Evolutionary conservation across 2,329 filamentous ascomycete genomes (phyloP), one percentile per base, ranked within the genome.

Genomic region (Falciphora oryzae): DNA sequence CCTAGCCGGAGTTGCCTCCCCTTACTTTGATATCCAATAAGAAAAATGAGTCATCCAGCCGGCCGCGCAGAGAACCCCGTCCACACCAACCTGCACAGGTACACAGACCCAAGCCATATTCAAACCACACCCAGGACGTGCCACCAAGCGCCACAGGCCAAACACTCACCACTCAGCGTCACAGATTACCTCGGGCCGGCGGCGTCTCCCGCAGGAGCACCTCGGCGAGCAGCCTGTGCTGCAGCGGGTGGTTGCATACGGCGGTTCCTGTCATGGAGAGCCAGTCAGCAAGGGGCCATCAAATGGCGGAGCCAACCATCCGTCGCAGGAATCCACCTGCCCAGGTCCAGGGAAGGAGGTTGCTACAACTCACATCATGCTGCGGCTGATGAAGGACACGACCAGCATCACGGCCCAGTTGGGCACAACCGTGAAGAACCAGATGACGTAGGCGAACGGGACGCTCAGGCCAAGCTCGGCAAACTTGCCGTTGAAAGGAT

Each of bases 321-420:
- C 8, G 16, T 44, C 4, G 18, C 10, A 11, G 5, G 35, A 16
- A 44, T 25, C 60, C 53, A 11, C 11, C 29, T 6, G 29, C 29
- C 29, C 14, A 14, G 32, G 32, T 27, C 11, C 11, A 50, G 38
- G 13, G 22, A 27, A 25, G 8, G 7, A 32, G 22, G 11, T 13
- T 16, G 38, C 28, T 11, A 29, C 3, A 64, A 82, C 89, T 84
- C 79, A 92, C 91, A 93, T 92, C 76, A 93, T 84, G 65, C 81
- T 84, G 73, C 90, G 84, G 81, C 87, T 92, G 68, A 89, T 72
- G 74, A 93, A 87, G 63, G 88, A 91, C 70, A 94, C 82, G 61
- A 85, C 74, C 69, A 94, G 82, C 91, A 94, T 93, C 73, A 92
- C 87, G 64, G 86, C 77, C 91, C 91, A 94, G 80, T 88, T 87